Evolutionary conservation across 2,329 filamentous ascomycete species (phyloP), one percentile per base, ranked within the genome.

Genomic region (Cladobotryum mycophilum): DNA sequence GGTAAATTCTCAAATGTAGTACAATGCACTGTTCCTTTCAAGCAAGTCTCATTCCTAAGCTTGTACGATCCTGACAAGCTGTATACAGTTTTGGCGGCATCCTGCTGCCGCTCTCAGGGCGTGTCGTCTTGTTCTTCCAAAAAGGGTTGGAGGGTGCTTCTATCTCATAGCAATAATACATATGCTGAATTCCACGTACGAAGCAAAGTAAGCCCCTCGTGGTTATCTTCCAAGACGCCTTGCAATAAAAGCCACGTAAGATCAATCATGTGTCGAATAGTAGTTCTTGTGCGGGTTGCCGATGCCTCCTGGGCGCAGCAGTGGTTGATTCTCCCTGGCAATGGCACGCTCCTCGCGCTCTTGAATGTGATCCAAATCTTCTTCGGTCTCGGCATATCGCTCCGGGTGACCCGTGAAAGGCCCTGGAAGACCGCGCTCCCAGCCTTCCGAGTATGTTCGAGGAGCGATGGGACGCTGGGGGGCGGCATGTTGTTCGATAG

Each of bases 351-450:
- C 76, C 56, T 79, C 76, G 17, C 75, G 71, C 53, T 77, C 75
- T 53, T 72, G 63, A 36, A 78, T 73, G 35, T 73, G 68, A 45
- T 76, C 72, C 54, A 78, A 64, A 51, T 79, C 74, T 51, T 78
- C 75, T 35, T 76, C 73, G 3, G 71, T 76, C 45, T 74, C 70
- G 33, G 75, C 75, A 47, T 79, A 78, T 52, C 70, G 69, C 58
- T 79, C 74, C 3, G 76, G 75, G 47, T 79, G 76, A 1, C 73
- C 73, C 1, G 74, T 76, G 56, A 77, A 77, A 1, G 74, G 74
- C 5, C 75, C 74, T 3, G 76, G 75, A 8, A 75, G 67, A 11
- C 72, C 72, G 34, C 76, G 73, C 56, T 79, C 76, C 65, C 75
- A 73, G 44, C 75, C 74, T 52, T 78, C 70, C 2, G 74, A 76